phyloP scores from a whole-genome alignment of 768 basidiomycete species.

The Kwoniella bestiolae region DNA sequence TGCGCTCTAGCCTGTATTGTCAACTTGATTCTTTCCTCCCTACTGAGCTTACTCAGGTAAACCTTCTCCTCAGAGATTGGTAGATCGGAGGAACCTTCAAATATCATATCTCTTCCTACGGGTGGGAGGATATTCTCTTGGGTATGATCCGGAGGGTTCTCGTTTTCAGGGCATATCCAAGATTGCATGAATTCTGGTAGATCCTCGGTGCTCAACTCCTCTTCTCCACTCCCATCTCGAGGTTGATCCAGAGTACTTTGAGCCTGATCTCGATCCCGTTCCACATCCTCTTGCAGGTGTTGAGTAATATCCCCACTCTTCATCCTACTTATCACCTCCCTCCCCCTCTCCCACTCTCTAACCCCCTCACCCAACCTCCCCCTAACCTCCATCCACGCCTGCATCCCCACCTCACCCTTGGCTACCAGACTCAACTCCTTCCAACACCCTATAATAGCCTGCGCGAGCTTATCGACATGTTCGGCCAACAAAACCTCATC shows the following conservation, averaged over 20 bases:
- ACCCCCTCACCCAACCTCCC: slow-evolving; percentile 40
- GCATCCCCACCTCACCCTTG: background rate
- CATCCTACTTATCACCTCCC: slow-evolving; percentile 31
- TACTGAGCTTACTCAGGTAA: slow-evolving; percentile 24
- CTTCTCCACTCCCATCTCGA: background rate
- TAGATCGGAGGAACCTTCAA: slow-evolving; percentile 25
- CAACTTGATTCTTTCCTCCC: slow-evolving; percentile 46
- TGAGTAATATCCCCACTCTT: no score
- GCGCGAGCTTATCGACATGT: slow-evolving; percentile 17
- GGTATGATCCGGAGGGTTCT: background rate
- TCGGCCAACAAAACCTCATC: slow-evolving; percentile 32
- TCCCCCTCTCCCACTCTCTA: slow-evolving; percentile 50
- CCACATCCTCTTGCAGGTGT: no score
- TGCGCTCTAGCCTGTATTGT: slow-evolving; percentile 35
- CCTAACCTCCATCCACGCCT: slow-evolving; percentile 36
- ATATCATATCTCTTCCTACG: slow-evolving; percentile 48
- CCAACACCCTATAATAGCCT: slow-evolving; percentile 21
- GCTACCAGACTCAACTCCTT: slow-evolving; percentile 6
- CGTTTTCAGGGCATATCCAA: slow-evolving; percentile 14
- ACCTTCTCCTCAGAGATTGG: slow-evolving; percentile 6
- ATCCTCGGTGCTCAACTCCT: background rate
- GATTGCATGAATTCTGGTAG: slow-evolving; percentile 33
- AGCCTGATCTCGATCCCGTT: no score
- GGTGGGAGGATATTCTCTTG: slow-evolving; percentile 10
- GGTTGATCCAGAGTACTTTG: no score